Conservation (phyloP, 306 rosid species). For the Dryas octopetala region DNA sequence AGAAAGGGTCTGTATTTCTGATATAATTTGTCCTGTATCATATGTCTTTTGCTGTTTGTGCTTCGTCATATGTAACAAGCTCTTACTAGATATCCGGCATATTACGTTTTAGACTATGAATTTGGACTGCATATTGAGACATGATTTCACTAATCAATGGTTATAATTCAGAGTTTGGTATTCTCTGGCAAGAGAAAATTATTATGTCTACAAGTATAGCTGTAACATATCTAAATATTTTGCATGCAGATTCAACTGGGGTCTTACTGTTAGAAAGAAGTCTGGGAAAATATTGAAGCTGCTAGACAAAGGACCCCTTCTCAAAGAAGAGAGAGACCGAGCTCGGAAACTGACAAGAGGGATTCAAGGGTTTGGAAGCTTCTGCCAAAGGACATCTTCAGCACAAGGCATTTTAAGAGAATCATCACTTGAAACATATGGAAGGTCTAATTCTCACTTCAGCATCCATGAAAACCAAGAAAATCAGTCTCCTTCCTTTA, state of each 20-base stretch:
- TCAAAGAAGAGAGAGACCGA: conserved; percentile 73
- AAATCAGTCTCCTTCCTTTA: conserved; percentile 26
- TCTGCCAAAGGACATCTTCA: conserved; percentile 49
- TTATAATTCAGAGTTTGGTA: no score
- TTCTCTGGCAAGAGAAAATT: no score
- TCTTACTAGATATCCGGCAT: no score
- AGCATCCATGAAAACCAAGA: conserved; percentile 40
- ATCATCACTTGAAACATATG: conserved; percentile 38
- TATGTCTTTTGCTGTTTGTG: background rate
- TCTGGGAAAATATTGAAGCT: conserved; percentile 64
- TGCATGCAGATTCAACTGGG: conserved; percentile 86
- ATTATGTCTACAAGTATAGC: no score
- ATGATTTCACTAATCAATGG: no score
- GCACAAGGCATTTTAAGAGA: conserved; percentile 46
- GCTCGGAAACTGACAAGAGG: conserved; percentile 79
- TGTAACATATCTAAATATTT: background rate
- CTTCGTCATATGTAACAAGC: background rate
- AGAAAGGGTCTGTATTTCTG: conserved; percentile 49
- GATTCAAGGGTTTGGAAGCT: conserved; percentile 91
- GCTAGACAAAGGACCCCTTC: conserved; percentile 56
- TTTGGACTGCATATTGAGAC: background rate
- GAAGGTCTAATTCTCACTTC: conserved; percentile 48
- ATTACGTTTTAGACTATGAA: background rate
- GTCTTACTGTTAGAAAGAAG: conserved; percentile 75
- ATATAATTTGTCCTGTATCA: background rate